Percentiles rank a stretch among this genome's conserved stretches.
These are phyloP conservation scores for Magnaporthiopsis rhizophila DNA, from an alignment of 2,329 filamentous ascomycete genomes.

Conservation along the genomic window DNA sequence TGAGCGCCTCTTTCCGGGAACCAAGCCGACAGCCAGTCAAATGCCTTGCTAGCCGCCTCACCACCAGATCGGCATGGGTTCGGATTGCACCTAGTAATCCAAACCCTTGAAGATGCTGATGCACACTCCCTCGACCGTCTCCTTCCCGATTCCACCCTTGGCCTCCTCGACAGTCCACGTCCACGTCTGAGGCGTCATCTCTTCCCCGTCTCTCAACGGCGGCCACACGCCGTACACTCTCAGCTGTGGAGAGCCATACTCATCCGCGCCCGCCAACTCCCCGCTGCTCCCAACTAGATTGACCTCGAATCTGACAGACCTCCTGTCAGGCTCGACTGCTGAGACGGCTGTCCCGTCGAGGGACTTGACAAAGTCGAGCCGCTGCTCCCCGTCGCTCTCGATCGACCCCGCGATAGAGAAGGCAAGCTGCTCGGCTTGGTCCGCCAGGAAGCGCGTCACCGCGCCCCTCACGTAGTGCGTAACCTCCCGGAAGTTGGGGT, in stretches of 20 bases:
- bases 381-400: conserved; percentile 12
- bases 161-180: conserved; percentile 12
- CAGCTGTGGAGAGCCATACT: conserved; percentile 9
- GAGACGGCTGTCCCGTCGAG: conserved; percentile 4
- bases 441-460: conserved; percentile 30
- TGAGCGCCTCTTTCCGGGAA: no score
- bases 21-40: no score
- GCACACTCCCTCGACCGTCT: conserved; percentile 3
- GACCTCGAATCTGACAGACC: conserved; percentile 3
- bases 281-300: not conserved
- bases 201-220: conserved; percentile 6
- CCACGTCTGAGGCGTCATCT: conserved; percentile 8
- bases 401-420: conserved; percentile 1
- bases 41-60: no score
- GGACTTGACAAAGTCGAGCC: conserved; percentile 8
- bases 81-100: not conserved
- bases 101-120: not conserved
- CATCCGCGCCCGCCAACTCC: not conserved
- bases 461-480: conserved; percentile 38
- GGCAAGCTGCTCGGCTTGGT: conserved; percentile 22
- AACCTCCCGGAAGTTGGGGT: conserved; percentile 35
- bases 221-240: conserved; percentile 11
- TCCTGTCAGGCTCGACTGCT: not conserved
- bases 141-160: conserved; percentile 8
- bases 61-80: not conserved